phyloP scores from a whole-genome alignment of 768 basidiomycete species.

The Lentinula lateritia region DNA sequence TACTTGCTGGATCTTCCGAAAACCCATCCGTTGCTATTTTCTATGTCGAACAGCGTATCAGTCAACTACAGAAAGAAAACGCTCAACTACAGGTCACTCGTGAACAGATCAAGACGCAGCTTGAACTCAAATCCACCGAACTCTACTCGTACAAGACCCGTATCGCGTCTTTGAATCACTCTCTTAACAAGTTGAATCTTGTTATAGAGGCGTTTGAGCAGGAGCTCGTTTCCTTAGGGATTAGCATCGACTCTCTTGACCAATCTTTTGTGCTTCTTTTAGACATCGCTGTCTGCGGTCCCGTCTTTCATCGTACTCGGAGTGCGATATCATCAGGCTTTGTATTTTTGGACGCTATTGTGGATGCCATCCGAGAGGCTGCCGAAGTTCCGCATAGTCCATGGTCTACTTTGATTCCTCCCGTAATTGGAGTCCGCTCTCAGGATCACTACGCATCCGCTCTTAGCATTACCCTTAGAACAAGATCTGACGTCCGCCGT shows the following conservation, averaged over 20 bases:
- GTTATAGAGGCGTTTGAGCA: neutral
- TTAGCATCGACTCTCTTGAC: neutral
- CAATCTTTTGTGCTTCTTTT: neutral
- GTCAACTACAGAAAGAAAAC: neutral
- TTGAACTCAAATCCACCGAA: neutral
- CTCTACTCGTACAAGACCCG: neutral
- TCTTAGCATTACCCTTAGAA: slow-evolving; percentile 22
- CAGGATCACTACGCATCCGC: slow-evolving; percentile 28
- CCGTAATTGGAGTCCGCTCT: slow-evolving; percentile 18
- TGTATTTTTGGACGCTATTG: slow-evolving; percentile 20
- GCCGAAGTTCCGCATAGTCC: slow-evolving; percentile 16
- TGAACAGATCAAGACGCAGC: neutral
- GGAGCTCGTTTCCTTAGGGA: neutral
- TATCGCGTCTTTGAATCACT: neutral
- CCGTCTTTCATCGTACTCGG: slow-evolving; percentile 1
- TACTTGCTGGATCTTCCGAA: neutral
- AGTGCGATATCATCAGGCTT: slow-evolving; percentile 14
- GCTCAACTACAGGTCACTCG: neutral
- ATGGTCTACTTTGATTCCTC: slow-evolving; percentile 22
- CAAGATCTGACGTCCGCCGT: slow-evolving; percentile 21
- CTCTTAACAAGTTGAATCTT: neutral
- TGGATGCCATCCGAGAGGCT: slow-evolving; percentile 23
- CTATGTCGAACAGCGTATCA: neutral
- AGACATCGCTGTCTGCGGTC: neutral
- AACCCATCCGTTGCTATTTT: neutral